Evolutionary conservation across 1,139 yeast genomes (phyloP).

Genomic region (Yamadazyma diospyri): DNA sequence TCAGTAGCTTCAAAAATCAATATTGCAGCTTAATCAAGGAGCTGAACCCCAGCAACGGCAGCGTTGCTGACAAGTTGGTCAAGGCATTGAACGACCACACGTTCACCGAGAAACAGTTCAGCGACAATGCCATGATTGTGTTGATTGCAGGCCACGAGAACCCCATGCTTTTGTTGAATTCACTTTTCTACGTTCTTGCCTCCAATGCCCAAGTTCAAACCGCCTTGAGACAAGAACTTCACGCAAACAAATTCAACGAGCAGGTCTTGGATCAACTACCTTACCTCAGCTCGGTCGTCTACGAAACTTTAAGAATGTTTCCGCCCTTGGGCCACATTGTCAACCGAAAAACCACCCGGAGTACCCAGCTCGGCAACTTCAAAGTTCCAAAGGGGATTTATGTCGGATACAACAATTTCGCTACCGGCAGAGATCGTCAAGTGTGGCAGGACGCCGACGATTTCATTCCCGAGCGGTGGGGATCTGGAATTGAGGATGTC

Average conservation of each 20-base stretch:
- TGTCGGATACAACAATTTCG: constrained; percentile 57
- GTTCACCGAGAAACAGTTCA: constrained; percentile 44
- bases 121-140: constrained; percentile 56
- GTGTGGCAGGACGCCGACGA: constrained; percentile 47
- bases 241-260: neutral
- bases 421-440: constrained; percentile 47
- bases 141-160: constrained; percentile 65
- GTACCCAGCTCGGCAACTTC: constrained; percentile 35
- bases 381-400: constrained; percentile 54
- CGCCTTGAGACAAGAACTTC: constrained; percentile 28
- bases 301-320: constrained; percentile 49
- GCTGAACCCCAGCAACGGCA: neutral
- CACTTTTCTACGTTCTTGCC: constrained; percentile 46
- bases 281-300: constrained; percentile 31
- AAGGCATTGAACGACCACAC: constrained; percentile 33
- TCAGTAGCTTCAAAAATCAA: constrained; percentile 37
- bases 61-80: constrained; percentile 30
- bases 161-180: constrained; percentile 51
- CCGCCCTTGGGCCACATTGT: constrained; percentile 62
- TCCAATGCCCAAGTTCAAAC: constrained; percentile 37
- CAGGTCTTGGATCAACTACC: constrained; percentile 12
- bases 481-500: constrained; percentile 33
- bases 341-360: constrained; percentile 43
- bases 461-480: constrained; percentile 61
- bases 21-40: constrained; percentile 19